These are phyloP conservation scores for Teunomyces tritomae DNA, from an alignment of 805 yeast species.

Conservation along the genomic window DNA sequence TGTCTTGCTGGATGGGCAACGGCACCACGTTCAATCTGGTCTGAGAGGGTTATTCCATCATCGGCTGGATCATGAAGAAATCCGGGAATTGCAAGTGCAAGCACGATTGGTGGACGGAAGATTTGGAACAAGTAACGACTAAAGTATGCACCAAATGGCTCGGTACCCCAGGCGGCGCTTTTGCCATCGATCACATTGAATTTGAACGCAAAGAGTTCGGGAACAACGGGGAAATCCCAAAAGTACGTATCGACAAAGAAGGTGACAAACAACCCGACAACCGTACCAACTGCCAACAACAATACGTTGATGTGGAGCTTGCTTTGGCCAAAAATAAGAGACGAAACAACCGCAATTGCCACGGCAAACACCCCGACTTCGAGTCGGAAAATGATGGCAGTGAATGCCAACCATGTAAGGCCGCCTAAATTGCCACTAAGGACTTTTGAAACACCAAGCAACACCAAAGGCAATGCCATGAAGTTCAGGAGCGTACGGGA, in stretches of 20 bases:
- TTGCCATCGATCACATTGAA: slow-evolving; percentile 79
- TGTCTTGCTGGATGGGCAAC: slow-evolving; percentile 27
- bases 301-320: slow-evolving; percentile 35
- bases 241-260: slow-evolving; percentile 66
- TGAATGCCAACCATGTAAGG: slow-evolving; percentile 54
- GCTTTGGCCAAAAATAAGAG: slow-evolving; percentile 46
- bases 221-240: slow-evolving; percentile 63
- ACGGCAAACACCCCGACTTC: slow-evolving; percentile 61
- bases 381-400: slow-evolving; percentile 67
- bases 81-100: slow-evolving; percentile 34
- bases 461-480: slow-evolving; percentile 72
- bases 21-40: slow-evolving; percentile 4
- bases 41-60: slow-evolving; percentile 36
- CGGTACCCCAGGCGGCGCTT: slow-evolving; percentile 78
- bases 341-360: slow-evolving; percentile 47
- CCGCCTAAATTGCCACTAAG: slow-evolving; percentile 48
- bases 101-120: slow-evolving; percentile 46
- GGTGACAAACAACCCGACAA: slow-evolving; percentile 50
- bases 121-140: slow-evolving; percentile 41
- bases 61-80: slow-evolving; percentile 44
- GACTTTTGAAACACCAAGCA: slow-evolving; percentile 50
- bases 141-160: slow-evolving; percentile 72
- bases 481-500: slow-evolving; percentile 88
- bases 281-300: slow-evolving; percentile 48
- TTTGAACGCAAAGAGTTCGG: slow-evolving; percentile 70